Base-by-base conservation (phyloP, 371 early-diverging fungal genomes). In the Saksenaea oblongispora region DNA sequence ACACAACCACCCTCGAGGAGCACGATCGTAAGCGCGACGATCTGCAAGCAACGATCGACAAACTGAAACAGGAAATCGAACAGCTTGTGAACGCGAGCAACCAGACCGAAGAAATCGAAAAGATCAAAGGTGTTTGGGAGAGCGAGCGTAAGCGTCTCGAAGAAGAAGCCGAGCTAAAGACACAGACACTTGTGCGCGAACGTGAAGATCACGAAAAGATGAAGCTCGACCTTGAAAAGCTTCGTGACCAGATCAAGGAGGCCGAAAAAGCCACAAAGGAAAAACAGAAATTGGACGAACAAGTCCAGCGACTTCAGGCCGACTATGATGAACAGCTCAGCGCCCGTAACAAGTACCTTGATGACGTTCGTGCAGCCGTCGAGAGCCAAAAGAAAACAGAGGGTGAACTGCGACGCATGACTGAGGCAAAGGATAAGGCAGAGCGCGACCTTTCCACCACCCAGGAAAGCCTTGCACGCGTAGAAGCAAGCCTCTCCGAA, bases 71-170 rank as follows among this genome's bases (percentile, higher is more conserved):
- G 34, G 70, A 75, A 34, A 69, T 84, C 5, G 72, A 67, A 13
- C 82, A 85, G 61, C 75, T 84, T 10, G 84, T 82, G 44, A 73
- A 76, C 27, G 66, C 66, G 31, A 69, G 70, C 8, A 72, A 78
- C 51, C 69, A 66, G 13, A 80, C 66, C 54, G 76, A 67, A 66
- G 75, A 82, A 51, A 64, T 80, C 1, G 76, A 76, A 34, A 79
- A 81, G 42, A 66, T 86, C 54, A 81, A 80, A 18, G 76, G 71
- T 34, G 76, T 84, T 11, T 86, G 85, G 85, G 84, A 84, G 41
- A 74, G 73, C 14, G 87, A 86, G 61, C 82, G 82, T 51, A 78
- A 82, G 36, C 76, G 84, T 4, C 56, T 86, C 13, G 75, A 74
- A 22, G 84, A 84, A 10, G 75, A 82, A 28, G 70, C 83, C n/a